phyloP scores from a whole-genome alignment of 2,329 filamentous ascomycete species.

The Fusarium drepaniforme region DNA sequence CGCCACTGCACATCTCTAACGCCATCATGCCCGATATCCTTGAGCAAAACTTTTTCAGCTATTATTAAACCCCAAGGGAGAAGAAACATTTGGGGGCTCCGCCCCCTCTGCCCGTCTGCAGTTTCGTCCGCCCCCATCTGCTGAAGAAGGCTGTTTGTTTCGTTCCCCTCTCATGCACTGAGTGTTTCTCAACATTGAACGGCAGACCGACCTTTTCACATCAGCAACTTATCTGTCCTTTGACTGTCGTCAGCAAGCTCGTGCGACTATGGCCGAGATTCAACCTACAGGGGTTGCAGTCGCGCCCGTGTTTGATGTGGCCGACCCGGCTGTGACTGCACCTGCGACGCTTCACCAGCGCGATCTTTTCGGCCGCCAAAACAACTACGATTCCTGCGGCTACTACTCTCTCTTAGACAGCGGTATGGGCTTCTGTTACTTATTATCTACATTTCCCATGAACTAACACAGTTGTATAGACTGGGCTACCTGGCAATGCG shows the following conservation, averaged over 20 bases:
- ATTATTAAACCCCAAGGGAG: background rate
- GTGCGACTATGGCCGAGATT: background rate
- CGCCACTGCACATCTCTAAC: background rate
- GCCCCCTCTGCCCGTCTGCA: background rate
- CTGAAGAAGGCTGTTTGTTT: background rate
- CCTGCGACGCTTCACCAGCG: background rate
- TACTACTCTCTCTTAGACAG: background rate
- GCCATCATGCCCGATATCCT: background rate
- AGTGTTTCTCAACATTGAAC: background rate
- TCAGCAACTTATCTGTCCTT: background rate
- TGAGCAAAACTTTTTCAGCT: background rate
- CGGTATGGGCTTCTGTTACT: background rate
- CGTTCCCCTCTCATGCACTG: background rate
- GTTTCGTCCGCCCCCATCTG: background rate
- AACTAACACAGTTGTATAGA: background rate
- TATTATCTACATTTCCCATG: too few relatives aligned
- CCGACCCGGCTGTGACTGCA: background rate
- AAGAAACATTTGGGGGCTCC: background rate
- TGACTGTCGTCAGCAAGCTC: background rate
- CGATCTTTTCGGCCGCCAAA: conserved; percentile 1
- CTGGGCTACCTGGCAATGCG: background rate
- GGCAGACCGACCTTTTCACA: background rate
- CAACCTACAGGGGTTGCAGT: background rate
- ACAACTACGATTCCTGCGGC: conserved; percentile 2
- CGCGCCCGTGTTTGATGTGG: background rate